Percentiles rank a stretch among this genome's conserved stretches.
Conservation (phyloP, 495 filamentous ascomycete species). For the Lasiosphaeriaceae sp. region DNA sequence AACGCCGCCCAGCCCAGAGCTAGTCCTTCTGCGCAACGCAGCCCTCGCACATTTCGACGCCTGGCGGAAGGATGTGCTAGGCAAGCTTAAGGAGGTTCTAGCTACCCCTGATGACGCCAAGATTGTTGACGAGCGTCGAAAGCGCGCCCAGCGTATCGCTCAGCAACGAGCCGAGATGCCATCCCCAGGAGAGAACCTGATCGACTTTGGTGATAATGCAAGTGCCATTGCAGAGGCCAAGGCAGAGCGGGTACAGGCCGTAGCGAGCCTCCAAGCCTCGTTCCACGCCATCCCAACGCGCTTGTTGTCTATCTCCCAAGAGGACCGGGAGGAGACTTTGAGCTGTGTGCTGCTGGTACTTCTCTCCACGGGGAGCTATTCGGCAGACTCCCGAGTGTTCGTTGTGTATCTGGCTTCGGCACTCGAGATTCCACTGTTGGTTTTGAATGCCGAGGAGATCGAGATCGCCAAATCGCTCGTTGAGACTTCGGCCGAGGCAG, state of each 20-base stretch:
- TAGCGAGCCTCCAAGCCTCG: constrained; percentile 30
- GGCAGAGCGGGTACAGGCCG: constrained; percentile 18
- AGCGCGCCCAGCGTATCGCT: constrained; percentile 26
- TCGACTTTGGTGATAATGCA: constrained; percentile 21
- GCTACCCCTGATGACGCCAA: constrained; percentile 31
- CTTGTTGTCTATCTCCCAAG: constrained; percentile 34
- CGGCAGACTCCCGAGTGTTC: constrained; percentile 64
- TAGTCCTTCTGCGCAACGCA: constrained; percentile 29
- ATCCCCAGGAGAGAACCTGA: constrained; percentile 21
- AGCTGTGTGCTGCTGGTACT: constrained; percentile 64
- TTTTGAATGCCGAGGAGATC: constrained; percentile 62
- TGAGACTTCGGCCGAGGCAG: constrained; percentile 37
- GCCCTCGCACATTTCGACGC: constrained; percentile 39
- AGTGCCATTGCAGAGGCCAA: background rate
- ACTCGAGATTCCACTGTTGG: constrained; percentile 54
- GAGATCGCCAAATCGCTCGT: constrained; percentile 71
- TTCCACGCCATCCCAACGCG: constrained; percentile 47
- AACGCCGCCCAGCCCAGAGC: constrained; percentile 21
- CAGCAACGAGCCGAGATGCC: constrained; percentile 13
- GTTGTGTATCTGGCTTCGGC: constrained; percentile 62
- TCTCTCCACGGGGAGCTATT: constrained; percentile 69
- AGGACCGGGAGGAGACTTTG: constrained; percentile 44
- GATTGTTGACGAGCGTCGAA: constrained; percentile 33
- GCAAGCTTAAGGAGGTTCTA: constrained; percentile 35
- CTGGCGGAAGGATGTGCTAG: constrained; percentile 35